Conservation (phyloP, 2,329 filamentous ascomycete species). For the Pestalotiopsis sp. region DNA sequence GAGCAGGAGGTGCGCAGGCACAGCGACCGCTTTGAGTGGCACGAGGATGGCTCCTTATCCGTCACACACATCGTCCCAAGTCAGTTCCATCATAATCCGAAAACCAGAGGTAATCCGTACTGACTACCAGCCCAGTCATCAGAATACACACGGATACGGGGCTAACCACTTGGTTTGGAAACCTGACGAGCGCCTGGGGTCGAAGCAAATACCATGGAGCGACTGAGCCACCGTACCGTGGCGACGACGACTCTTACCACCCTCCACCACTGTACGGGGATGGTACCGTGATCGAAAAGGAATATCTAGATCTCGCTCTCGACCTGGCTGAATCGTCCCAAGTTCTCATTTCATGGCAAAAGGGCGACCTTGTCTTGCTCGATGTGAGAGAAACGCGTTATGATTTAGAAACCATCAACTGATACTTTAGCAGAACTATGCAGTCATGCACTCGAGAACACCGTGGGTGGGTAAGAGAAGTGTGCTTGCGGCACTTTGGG, state of each 20-base stretch:
- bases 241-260: constrained; percentile 37
- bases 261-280: constrained; percentile 35
- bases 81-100: constrained; percentile 17
- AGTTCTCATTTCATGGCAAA: constrained; percentile 31
- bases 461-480: constrained; percentile 34
- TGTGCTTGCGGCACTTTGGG: constrained; percentile 36
- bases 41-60: constrained; percentile 37
- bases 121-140: constrained; percentile 23
- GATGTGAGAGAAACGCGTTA: constrained; percentile 25
- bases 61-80: constrained; percentile 35
- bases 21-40: constrained; percentile 35
- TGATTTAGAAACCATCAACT: not conserved
- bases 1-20: constrained; percentile 36
- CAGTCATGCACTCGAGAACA: constrained; percentile 34
- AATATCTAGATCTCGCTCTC: constrained; percentile 32
- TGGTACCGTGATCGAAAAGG: constrained; percentile 29
- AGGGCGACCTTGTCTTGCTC: constrained; percentile 33
- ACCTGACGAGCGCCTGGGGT: constrained; percentile 38
- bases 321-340: constrained; percentile 28
- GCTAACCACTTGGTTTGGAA: constrained; percentile 34
- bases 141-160: constrained; percentile 30
- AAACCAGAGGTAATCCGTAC: not conserved
- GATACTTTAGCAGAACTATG: constrained; percentile 31
- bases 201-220: constrained; percentile 35
- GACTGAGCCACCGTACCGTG: constrained; percentile 32